Evolutionary conservation across 495 filamentous ascomycete species (phyloP).

Genomic region (Paragyromitra xinjiangensis): DNA sequence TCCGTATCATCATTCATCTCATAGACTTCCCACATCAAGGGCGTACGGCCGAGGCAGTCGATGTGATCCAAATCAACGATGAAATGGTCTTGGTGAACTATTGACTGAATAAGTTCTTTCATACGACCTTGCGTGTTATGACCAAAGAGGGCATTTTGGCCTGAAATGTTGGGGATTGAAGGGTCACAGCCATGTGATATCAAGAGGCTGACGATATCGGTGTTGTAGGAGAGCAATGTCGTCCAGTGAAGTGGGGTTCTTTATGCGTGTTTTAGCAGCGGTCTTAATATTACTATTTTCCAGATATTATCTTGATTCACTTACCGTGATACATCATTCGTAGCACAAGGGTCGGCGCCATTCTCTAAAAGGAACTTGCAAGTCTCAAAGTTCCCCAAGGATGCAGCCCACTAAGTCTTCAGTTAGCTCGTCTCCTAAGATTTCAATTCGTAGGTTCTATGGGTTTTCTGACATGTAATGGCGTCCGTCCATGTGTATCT

Average conservation of each 20-base stretch:
- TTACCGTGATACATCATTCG: conserved; percentile 1
- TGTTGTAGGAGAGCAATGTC: neutral
- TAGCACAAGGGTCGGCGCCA: conserved; percentile 15
- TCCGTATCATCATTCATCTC: conserved; percentile 21
- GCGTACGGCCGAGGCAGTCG: conserved; percentile 33
- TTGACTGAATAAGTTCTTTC: conserved; percentile 9
- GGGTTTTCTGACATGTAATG: conserved; percentile 21
- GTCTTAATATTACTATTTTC: neutral
- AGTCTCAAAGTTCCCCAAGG: conserved; percentile 24
- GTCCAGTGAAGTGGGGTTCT: neutral
- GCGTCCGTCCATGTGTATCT: conserved; percentile 22
- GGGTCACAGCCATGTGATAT: conserved; percentile 32
- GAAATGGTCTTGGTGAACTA: conserved; percentile 33
- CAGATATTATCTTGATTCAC: neutral
- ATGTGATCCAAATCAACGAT: conserved; percentile 28
- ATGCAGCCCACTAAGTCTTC: conserved; percentile 20
- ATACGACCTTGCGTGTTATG: conserved; percentile 8
- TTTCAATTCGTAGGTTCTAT: neutral
- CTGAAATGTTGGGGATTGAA: conserved; percentile 31
- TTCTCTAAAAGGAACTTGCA: conserved; percentile 31
- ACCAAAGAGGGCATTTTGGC: conserved; percentile 30
- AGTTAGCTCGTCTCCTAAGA: conserved; percentile 12
- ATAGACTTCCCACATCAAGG: conserved; percentile 36
- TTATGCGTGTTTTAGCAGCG: neutral
- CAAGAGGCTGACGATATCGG: conserved; percentile 22